These are phyloP conservation scores for Penicillium cataractarum DNA, from an alignment of 495 filamentous ascomycete species.

Conservation along the genomic window DNA sequence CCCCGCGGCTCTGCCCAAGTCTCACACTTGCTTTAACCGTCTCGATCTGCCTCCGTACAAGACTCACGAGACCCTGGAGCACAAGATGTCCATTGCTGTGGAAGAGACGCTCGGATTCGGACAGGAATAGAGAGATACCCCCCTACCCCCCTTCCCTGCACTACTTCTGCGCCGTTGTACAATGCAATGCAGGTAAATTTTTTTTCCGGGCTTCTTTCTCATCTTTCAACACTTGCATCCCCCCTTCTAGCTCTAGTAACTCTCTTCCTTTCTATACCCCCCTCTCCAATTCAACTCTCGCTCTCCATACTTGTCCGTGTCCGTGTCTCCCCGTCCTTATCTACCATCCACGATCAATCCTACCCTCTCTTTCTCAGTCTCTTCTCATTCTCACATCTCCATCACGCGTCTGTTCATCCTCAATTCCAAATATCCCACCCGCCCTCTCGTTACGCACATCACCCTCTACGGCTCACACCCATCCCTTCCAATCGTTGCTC, in stretches of 20 bases:
- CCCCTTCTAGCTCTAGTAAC: conserved; percentile 9
- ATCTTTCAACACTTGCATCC: background rate
- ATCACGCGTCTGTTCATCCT: background rate
- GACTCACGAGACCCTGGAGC: conserved; percentile 76
- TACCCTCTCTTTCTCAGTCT: background rate
- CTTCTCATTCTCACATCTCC: background rate
- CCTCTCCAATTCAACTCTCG: background rate
- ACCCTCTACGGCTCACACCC: background rate
- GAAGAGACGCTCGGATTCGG: conserved; percentile 99
- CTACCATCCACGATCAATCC: background rate
- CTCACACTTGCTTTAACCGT: conserved; percentile 98
- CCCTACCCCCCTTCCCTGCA: background rate
- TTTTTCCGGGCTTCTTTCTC: background rate
- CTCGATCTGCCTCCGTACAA: conserved; percentile 96
- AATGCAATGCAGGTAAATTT: conserved; percentile 15
- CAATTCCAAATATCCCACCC: background rate
- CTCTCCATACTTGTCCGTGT: background rate
- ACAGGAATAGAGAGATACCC: conserved; percentile 70
- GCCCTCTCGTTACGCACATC: background rate
- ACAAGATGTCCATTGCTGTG: conserved; percentile 92
- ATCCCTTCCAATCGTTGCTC: conserved; percentile 6
- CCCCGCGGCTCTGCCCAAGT: conserved; percentile 85
- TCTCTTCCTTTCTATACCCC: conserved; percentile 6
- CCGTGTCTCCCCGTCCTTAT: background rate
- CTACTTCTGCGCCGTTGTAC: conserved; percentile 2